Evolutionary conservation across 2,329 filamentous ascomycete species (phyloP), one percentile per base, ranked within the genome.

Genomic region (Pseudogymnoascus sp.): DNA sequence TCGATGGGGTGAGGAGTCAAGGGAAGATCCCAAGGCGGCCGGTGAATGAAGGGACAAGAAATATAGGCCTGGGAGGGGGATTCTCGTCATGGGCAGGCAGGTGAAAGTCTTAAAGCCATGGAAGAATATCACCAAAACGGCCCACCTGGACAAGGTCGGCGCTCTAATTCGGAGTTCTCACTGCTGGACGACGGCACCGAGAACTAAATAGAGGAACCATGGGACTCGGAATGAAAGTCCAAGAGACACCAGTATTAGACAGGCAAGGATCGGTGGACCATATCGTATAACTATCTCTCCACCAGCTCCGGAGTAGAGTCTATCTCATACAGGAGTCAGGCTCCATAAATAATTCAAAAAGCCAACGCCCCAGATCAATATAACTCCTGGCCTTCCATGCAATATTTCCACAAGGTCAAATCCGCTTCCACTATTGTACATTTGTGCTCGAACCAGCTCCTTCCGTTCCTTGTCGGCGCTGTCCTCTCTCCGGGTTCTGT

Each of bases 1-100:
- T 97, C 4, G 83, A 90, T 35, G 92, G 90, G 0, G 93, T 97
- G 4, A 86, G 80, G 62, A 82, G 84, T 7, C 89, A 92, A 71
- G 89, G 89, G 15, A 84, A 84, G 35, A 88, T 93, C 9, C 87
- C 88, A 6, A 92, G 92, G 77, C 77, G 89, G 66, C 89, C 89
- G 0, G 87, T 91, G 33, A 92, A 92, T 70, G 87, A 91, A 73
- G 79, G 83, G 2, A 67, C 64, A 26, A 67, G 73, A 76, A 81
- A 82, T 7, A 78, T 78, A 17, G 83, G 81, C 64, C 83, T 85
- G 72, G 82, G 83, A 36, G 66, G 64, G 4, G 47, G 47, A 5
- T 59, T 59, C 57, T 24, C 57, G 10, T 69, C 68, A 13, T 73
- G 71, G 71, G 62, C 71, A 15, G 69, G 66, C 10, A 64, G 71